Percentiles rank a stretch among this genome's conserved stretches.
Evolutionary conservation across 495 filamentous ascomycete genomes (phyloP).

Genomic region (Xylaria palmicola): DNA sequence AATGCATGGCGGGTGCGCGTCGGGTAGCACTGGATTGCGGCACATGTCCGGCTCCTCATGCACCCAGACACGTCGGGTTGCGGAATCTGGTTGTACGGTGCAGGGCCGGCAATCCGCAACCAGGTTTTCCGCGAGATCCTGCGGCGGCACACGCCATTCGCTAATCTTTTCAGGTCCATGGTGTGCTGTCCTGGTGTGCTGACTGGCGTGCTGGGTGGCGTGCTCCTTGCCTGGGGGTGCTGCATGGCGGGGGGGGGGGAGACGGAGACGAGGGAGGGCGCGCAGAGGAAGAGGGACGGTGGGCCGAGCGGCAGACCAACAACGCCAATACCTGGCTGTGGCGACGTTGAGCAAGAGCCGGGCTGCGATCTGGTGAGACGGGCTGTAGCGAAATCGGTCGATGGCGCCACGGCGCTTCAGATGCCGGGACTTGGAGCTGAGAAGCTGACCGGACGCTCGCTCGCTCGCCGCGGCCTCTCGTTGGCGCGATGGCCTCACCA

Average conservation of each 20-base stretch:
- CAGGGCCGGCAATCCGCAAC: not conserved
- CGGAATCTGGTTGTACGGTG: not conserved
- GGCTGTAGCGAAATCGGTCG: not conserved
- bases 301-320: no score
- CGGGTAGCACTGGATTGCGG: slow-evolving; percentile 3
- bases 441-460: not conserved
- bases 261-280: no score
- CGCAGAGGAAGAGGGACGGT: no score
- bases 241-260: no score
- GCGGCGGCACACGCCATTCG: not conserved
- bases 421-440: slow-evolving; percentile 10
- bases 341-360: no score
- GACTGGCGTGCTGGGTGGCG: no score
- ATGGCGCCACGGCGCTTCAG: not conserved
- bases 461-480: not conserved
- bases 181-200: not conserved
- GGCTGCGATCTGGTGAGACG: not conserved
- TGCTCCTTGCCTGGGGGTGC: no score
- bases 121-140: slow-evolving; percentile 1
- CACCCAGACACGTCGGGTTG: not conserved
- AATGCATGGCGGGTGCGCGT: not conserved
- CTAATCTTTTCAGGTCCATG: slow-evolving; percentile 4
- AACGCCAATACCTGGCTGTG: no score
- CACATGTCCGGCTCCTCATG: slow-evolving; percentile 10
- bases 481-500: not conserved